A percentile compares a stretch with the other conserved stretches of the same genome.
These are phyloP conservation scores for Schwanniomyces yamadae DNA, from an alignment of 805 yeast species.

Conservation along the genomic window DNA sequence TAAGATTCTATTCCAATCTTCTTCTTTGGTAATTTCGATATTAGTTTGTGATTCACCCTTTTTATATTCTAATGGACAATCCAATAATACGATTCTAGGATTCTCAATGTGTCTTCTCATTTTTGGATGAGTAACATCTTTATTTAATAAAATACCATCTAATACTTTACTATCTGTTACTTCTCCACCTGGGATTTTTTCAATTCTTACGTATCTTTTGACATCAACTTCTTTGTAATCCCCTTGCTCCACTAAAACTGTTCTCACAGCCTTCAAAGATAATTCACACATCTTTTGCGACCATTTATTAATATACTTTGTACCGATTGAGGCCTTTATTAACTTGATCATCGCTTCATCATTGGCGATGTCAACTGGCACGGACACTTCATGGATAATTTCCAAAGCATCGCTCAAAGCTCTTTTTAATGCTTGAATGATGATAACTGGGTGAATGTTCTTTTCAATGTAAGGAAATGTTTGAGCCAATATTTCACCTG, in stretches of 20 bases:
- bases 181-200: constrained; percentile 98
- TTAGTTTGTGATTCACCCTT: constrained; percentile 99
- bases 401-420: constrained; percentile 90
- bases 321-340: constrained; percentile 90
- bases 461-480: constrained; percentile 92
- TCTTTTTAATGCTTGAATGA: constrained; percentile 88
- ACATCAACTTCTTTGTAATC: constrained; percentile 82
- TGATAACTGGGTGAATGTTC: constrained; percentile 94
- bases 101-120: constrained; percentile 88
- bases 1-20: constrained; percentile 92
- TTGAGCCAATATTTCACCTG: constrained; percentile 96
- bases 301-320: constrained; percentile 92
- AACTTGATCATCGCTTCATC: constrained; percentile 85
- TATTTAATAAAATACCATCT: constrained; percentile 89
- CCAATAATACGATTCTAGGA: constrained; percentile 85
- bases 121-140: constrained; percentile 98
- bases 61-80: constrained; percentile 96
- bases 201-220: constrained; percentile 89
- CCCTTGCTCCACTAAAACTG: constrained; percentile 63
- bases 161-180: constrained; percentile 84
- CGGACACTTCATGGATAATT: constrained; percentile 78
- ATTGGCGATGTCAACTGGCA: constrained; percentile 78
- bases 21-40: constrained; percentile 93
- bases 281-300: constrained; percentile 85
- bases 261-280: constrained; percentile 83